Evolutionary conservation across 75 land plant genomes (phyloP).

Genomic region (Chamaecyparis obtusa): DNA sequence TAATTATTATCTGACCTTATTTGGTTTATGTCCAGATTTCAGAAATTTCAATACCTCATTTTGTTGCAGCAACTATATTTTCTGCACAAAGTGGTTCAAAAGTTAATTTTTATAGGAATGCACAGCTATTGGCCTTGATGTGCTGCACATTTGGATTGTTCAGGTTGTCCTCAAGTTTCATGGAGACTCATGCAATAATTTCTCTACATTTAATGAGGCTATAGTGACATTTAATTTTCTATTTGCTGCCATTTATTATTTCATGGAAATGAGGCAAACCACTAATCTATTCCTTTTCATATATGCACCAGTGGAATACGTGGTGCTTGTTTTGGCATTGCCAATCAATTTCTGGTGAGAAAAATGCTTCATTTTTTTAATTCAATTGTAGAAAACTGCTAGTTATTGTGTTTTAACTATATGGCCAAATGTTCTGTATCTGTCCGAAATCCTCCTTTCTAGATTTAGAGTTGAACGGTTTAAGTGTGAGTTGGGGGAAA

Average conservation of each 20-base stretch:
- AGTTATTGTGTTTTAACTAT: neutral
- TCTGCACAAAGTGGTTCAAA: conserved; percentile 66
- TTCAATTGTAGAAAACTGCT: neutral
- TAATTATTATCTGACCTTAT: neutral
- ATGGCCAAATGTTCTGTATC: neutral
- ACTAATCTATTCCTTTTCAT: conserved; percentile 13
- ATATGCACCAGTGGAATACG: conserved; percentile 71
- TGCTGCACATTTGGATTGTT: conserved; percentile 70
- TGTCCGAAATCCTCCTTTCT: neutral
- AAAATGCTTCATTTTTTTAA: neutral
- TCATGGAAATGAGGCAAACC: neutral
- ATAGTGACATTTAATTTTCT: neutral
- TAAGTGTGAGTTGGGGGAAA: neutral
- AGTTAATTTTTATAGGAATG: conserved; percentile 57
- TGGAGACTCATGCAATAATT: neutral
- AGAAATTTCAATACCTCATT: conserved; percentile 83
- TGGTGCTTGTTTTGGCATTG: conserved; percentile 77
- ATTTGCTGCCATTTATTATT: neutral
- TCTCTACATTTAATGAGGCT: too few species aligned
- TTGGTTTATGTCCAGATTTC: conserved; percentile 50
- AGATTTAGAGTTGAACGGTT: neutral
- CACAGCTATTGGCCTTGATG: conserved; percentile 39
- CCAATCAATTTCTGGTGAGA: conserved; percentile 85
- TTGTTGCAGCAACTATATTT: conserved; percentile 82
- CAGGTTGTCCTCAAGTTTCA: conserved; percentile 50